These are phyloP conservation scores for Termitomyces sp. DNA, from an alignment of 768 basidiomycete genomes.

Conservation along the genomic window DNA sequence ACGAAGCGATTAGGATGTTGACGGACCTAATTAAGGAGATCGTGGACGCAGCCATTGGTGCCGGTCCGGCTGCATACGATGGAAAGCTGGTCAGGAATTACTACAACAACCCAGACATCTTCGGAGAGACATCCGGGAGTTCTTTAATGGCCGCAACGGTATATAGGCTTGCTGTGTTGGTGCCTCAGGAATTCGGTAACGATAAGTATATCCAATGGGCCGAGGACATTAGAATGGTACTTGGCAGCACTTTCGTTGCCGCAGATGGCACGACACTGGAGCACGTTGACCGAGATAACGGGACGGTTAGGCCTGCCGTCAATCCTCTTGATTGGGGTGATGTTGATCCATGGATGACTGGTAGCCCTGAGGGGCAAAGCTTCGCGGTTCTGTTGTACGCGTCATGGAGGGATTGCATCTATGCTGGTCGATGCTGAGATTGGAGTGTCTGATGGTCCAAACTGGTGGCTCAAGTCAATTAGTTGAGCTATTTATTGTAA, in stretches of 20 bases:
- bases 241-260: slow-evolving; percentile 18
- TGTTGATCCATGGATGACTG: slow-evolving; percentile 21
- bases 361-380: neutral
- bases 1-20: slow-evolving; percentile 8
- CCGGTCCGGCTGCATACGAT: slow-evolving; percentile 8
- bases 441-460: neutral
- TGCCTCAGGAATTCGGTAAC: slow-evolving; percentile 22
- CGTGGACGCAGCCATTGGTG: slow-evolving; percentile 17
- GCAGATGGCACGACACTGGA: slow-evolving; percentile 9
- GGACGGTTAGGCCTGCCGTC: slow-evolving; percentile 30
- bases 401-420: neutral
- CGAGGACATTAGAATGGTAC: slow-evolving; percentile 22
- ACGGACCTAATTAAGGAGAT: slow-evolving; percentile 22
- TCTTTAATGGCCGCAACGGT: slow-evolving; percentile 17
- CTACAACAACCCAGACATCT: slow-evolving; percentile 13
- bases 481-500: neutral
- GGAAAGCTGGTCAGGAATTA: slow-evolving; percentile 16
- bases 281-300: slow-evolving; percentile 23
- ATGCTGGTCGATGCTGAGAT: neutral
- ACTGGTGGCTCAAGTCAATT: neutral
- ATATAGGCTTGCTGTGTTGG: slow-evolving; percentile 29
- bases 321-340: slow-evolving; percentile 32
- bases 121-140: slow-evolving; percentile 20
- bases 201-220: slow-evolving; percentile 30
- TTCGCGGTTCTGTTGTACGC: neutral